Evolutionary conservation across 805 yeast species (phyloP).

Genomic region (Torulaspora franciscae): DNA sequence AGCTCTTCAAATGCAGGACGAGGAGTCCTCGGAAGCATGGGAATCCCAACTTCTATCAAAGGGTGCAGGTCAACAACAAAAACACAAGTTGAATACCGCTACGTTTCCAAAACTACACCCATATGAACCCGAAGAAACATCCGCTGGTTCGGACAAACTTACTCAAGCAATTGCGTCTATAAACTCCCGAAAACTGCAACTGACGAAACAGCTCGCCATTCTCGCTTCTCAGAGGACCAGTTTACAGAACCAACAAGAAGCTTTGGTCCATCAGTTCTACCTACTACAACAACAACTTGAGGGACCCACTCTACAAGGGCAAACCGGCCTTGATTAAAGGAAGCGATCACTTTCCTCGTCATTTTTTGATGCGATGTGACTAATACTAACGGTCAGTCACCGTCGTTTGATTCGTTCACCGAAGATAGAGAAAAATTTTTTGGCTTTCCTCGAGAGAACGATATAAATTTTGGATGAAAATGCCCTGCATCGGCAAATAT

Average conservation of each 20-base stretch:
- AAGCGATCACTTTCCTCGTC: not conserved
- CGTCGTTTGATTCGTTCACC: too few species aligned
- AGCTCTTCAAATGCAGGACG: conserved; percentile 16
- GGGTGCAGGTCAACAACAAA: conserved; percentile 2
- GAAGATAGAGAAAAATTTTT: not conserved
- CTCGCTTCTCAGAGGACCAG: conserved; percentile 6
- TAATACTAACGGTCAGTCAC: not conserved
- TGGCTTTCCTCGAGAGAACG: not conserved
- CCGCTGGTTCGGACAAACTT: conserved; percentile 2
- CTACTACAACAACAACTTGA: not conserved
- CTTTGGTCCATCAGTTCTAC: not conserved
- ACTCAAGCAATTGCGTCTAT: conserved; percentile 7
- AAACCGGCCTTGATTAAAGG: not conserved
- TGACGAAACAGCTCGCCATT: conserved; percentile 9
- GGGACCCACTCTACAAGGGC: not conserved
- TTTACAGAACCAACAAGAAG: conserved; percentile 1
- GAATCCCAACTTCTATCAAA: conserved; percentile 18
- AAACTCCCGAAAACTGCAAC: conserved; percentile 8
- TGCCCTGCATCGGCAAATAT: not conserved
- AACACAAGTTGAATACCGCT: not conserved
- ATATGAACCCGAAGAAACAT: conserved; percentile 2
- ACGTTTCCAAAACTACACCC: conserved; percentile 10
- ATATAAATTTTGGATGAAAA: conserved; percentile 1
- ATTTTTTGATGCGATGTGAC: not conserved
- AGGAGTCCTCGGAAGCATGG: conserved; percentile 12